These are phyloP conservation scores for Hibiscus tridactylites DNA, from an alignment of 345 rosid species.

Conservation along the genomic window DNA sequence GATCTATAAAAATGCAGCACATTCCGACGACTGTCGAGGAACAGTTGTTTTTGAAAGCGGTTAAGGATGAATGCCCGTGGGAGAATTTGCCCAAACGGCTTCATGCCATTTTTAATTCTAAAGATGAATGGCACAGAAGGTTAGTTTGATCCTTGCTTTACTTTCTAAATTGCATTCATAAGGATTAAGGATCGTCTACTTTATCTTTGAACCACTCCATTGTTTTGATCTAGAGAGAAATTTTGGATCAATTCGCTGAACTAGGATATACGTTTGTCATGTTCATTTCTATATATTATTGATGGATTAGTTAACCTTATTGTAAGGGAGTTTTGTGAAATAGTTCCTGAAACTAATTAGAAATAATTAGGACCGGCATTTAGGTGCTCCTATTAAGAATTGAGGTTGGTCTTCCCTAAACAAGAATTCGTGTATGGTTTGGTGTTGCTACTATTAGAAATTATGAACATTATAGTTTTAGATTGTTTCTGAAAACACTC, in stretches of 20 bases:
- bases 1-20: slow-evolving; percentile 53
- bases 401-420: not conserved
- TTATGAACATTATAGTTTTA: not conserved
- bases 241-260: not conserved
- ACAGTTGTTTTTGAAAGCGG: slow-evolving; percentile 73
- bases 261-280: not conserved
- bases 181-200: not conserved
- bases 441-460: not conserved
- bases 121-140: slow-evolving; percentile 96
- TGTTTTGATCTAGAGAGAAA: not conserved
- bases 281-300: not conserved
- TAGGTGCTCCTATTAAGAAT: not conserved
- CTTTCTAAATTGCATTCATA: not conserved
- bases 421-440: not conserved
- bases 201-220: not conserved
- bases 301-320: not conserved
- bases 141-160: slow-evolving; percentile 17
- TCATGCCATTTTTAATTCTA: slow-evolving; percentile 66
- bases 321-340: not conserved
- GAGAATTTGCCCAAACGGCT: slow-evolving; percentile 90
- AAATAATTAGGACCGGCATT: not conserved
- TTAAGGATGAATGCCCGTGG: slow-evolving; percentile 81
- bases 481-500: not conserved
- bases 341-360: not conserved
- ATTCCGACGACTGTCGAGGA: slow-evolving; percentile 62